Percentiles rank a stretch among this genome's conserved stretches.
phyloP scores from a whole-genome alignment of 805 yeast species.

The Yamadazyma olivae region DNA sequence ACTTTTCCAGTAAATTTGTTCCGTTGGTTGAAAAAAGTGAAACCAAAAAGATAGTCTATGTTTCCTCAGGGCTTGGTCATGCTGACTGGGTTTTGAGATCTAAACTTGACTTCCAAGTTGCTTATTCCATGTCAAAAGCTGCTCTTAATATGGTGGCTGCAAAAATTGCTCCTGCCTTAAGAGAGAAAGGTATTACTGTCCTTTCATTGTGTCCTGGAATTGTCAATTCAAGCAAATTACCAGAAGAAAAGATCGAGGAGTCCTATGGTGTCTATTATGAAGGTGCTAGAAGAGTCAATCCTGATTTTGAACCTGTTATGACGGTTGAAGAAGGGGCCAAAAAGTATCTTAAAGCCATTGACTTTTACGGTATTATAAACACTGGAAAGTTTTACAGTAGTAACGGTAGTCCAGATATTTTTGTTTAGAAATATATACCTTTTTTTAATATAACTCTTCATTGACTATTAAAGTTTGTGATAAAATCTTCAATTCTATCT shows the following conservation, averaged over 20 bases:
- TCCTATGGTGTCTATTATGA: not conserved
- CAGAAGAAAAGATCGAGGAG: not conserved
- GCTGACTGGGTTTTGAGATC: not conserved
- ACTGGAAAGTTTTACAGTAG: no score
- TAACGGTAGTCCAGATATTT: not conserved
- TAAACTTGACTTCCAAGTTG: not conserved
- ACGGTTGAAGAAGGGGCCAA: constrained; percentile 1
- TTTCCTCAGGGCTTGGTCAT: not conserved
- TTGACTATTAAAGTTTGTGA: constrained; percentile 4
- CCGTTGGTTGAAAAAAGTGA: constrained; percentile 5
- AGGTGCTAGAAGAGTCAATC: not conserved
- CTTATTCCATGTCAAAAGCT: constrained; percentile 8
- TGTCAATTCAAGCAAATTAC: not conserved
- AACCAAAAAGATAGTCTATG: constrained; percentile 2
- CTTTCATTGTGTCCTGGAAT: constrained; percentile 5
- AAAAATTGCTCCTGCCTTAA: constrained; percentile 2
- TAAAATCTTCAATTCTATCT: constrained; percentile 7
- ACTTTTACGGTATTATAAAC: constrained; percentile 2
- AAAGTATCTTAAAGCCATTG: constrained; percentile 1
- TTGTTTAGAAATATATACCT: not conserved
- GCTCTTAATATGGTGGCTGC: constrained; percentile 2
- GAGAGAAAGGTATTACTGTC: constrained; percentile 4
- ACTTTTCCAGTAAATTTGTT: constrained; percentile 2
- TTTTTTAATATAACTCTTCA: not conserved
- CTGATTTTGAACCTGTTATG: constrained; percentile 1